Conservation (phyloP, 768 basidiomycete genomes). For the Tubosaeta sp. region DNA sequence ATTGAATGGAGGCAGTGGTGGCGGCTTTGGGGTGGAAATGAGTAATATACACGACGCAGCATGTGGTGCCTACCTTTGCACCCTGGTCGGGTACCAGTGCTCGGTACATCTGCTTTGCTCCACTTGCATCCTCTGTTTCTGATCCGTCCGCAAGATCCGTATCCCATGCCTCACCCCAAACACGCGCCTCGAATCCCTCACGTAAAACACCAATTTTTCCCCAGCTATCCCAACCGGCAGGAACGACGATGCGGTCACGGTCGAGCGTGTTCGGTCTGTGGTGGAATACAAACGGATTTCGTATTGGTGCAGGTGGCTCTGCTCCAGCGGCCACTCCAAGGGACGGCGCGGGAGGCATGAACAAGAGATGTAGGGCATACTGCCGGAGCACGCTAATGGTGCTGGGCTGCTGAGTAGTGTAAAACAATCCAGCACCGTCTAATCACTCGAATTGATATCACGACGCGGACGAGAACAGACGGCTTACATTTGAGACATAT, state of each 20-base stretch:
- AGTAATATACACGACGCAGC: not conserved
- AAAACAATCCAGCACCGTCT: slow-evolving; percentile 94
- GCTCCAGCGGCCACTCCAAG: slow-evolving; percentile 28
- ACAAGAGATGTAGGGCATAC: slow-evolving; percentile 71
- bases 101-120: slow-evolving; percentile 65
- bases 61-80: slow-evolving; percentile 49
- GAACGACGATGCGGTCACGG: slow-evolving; percentile 87
- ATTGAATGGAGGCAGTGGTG: slow-evolving; percentile 70
- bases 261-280: slow-evolving; percentile 90
- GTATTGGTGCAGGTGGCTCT: slow-evolving; percentile 45
- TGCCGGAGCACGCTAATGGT: slow-evolving; percentile 76
- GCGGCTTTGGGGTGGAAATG: slow-evolving; percentile 39
- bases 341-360: slow-evolving; percentile 59
- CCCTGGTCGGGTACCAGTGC: slow-evolving; percentile 74
- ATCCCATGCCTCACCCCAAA: slow-evolving; percentile 80
- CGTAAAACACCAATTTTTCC: slow-evolving; percentile 89
- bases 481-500: slow-evolving; percentile 87
- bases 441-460: slow-evolving; percentile 5
- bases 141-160: slow-evolving; percentile 54
- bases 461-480: not conserved
- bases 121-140: slow-evolving; percentile 38
- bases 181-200: slow-evolving; percentile 85
- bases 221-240: slow-evolving; percentile 98
- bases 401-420: slow-evolving; percentile 76
- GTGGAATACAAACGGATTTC: slow-evolving; percentile 82